Evolutionary conservation across 306 rosid species (phyloP).

Genomic region (Myrica gale): DNA sequence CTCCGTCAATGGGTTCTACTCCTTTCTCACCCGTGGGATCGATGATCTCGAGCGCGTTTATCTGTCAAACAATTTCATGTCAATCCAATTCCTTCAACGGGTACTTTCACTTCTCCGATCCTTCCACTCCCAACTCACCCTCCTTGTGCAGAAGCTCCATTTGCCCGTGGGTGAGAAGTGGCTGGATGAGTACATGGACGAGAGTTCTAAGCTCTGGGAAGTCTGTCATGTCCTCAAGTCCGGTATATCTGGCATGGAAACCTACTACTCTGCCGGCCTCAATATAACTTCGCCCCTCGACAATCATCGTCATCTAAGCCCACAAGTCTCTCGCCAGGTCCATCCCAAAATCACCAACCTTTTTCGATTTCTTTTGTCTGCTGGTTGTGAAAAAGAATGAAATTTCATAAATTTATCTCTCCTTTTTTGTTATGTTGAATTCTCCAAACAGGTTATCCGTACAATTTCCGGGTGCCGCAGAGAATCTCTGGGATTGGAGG

Average conservation of each 20-base stretch:
- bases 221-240: slow-evolving; percentile 95
- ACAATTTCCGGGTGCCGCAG: slow-evolving; percentile 79
- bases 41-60: slow-evolving; percentile 92
- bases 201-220: slow-evolving; percentile 98
- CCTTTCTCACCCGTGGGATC: slow-evolving; percentile 81
- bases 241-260: slow-evolving; percentile 81
- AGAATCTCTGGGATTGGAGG: slow-evolving; percentile 85
- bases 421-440: neutral
- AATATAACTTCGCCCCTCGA: slow-evolving; percentile 72
- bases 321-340: slow-evolving; percentile 92
- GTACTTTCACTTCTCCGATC: slow-evolving; percentile 88
- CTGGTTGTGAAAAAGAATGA: neutral
- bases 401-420: neutral
- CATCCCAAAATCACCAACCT: slow-evolving; percentile 19
- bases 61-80: slow-evolving; percentile 85
- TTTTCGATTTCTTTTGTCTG: neutral
- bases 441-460: slow-evolving; percentile 60
- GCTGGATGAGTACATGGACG: slow-evolving; percentile 99
- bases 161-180: slow-evolving; percentile 95
- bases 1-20: slow-evolving; percentile 95
- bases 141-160: slow-evolving; percentile 91
- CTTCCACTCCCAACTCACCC: slow-evolving; percentile 83
- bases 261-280: slow-evolving; percentile 65
- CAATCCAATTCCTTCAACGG: slow-evolving; percentile 94
- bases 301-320: slow-evolving; percentile 64